Conservation (phyloP, 2,329 filamentous ascomycete species). For the Colletotrichum plurivorum region DNA sequence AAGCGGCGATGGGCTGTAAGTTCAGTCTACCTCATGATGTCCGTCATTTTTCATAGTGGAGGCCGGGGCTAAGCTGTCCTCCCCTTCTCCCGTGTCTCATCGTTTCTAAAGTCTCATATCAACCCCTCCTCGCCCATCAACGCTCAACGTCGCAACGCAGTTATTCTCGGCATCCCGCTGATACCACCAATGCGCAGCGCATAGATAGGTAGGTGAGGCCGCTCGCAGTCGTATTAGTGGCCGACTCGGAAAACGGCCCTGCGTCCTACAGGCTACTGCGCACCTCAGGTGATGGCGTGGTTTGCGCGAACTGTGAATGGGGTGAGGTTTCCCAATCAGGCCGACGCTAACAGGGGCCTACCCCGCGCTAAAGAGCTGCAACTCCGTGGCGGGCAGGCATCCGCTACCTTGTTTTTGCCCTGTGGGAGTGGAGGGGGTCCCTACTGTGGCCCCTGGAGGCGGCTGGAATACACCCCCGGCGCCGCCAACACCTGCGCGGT, state of each 20-base stretch:
- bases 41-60: background rate
- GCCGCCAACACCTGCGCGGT: background rate
- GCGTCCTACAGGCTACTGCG: background rate
- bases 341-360: constrained; percentile 28
- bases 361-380: constrained; percentile 37
- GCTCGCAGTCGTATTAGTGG: constrained; percentile 10
- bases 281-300: constrained; percentile 33
- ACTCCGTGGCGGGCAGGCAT: constrained; percentile 29
- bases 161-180: constrained; percentile 11
- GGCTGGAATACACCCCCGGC: background rate
- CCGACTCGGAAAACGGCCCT: constrained; percentile 3
- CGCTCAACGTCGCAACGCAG: constrained; percentile 7
- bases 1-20: background rate
- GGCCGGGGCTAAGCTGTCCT: background rate
- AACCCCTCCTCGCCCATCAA: constrained; percentile 1
- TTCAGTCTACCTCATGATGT: background rate
- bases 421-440: background rate
- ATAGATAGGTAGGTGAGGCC: background rate
- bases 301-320: constrained; percentile 34
- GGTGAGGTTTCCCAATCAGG: constrained; percentile 34
- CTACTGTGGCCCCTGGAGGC: too few relatives aligned
- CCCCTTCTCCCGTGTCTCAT: background rate
- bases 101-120: background rate
- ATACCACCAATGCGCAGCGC: background rate
- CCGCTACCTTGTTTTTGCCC: constrained; percentile 10